These are phyloP conservation scores for Penicillium fimorum DNA, from an alignment of 495 filamentous ascomycete genomes.

Conservation along the genomic window DNA sequence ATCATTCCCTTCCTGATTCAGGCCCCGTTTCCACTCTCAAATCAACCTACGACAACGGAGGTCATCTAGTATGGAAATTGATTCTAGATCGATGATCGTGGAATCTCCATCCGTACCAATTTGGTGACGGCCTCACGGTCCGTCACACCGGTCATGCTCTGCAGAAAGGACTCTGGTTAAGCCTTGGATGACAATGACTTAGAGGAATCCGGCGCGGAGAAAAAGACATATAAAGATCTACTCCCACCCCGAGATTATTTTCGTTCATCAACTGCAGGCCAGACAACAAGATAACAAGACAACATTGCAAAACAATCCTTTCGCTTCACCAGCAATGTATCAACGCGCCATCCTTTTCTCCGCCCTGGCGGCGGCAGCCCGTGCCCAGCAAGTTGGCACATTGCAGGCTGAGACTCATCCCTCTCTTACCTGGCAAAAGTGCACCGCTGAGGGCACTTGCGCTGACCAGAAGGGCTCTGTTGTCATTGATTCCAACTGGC, in stretches of 20 bases:
- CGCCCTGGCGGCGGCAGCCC: constrained; percentile 25
- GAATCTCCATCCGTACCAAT: constrained; percentile 22
- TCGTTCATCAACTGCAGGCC: constrained; percentile 33
- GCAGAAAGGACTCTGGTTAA: constrained; percentile 6
- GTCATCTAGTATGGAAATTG: constrained; percentile 20
- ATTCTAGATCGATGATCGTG: constrained; percentile 15
- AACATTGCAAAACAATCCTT: constrained; percentile 9
- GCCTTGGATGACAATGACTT: constrained; percentile 5
- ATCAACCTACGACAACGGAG: constrained; percentile 21
- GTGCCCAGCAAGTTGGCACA: constrained; percentile 58
- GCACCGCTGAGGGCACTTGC: constrained; percentile 52
- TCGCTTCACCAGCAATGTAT: constrained; percentile 27
- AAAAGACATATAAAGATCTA: constrained; percentile 27
- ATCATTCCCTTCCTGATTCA: constrained; percentile 25
- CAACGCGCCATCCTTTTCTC: constrained; percentile 33
- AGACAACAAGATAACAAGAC: constrained; percentile 20
- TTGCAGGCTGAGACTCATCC: constrained; percentile 59
- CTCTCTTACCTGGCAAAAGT: constrained; percentile 55
- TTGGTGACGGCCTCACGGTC: constrained; percentile 28
- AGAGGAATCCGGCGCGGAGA: background rate
- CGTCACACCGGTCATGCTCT: constrained; percentile 22
- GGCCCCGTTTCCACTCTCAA: constrained; percentile 19
- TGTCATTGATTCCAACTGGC: constrained; percentile 66
- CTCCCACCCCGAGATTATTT: background rate
- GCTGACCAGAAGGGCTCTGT: constrained; percentile 50